Base-by-base conservation (phyloP, 805 yeast genomes). In the Lipomyces sp. region DNA sequence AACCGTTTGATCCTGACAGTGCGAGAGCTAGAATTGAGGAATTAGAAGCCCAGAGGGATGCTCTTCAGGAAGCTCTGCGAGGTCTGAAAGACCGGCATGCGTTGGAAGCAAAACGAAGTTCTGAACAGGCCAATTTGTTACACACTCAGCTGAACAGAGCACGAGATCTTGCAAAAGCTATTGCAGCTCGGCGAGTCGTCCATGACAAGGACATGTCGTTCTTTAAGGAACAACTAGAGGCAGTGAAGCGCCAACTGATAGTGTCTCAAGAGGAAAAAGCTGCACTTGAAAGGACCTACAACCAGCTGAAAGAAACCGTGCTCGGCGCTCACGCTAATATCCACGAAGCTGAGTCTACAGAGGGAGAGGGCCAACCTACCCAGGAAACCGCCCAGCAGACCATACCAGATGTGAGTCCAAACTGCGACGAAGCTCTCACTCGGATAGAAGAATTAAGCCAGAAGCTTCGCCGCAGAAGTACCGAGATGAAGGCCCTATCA, bases 1-100 rank as follows among this genome's bases (percentile, higher is more conserved):
- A 37, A 11, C 29, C 45, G 56, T 24, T 42, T n/a, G 65, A 64
- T 30, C 62, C 60, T 7, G 64, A 63, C 11, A 63, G 50, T 6
- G 15, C 61, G 59, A 32, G n/a, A 15, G 48, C 4, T 30, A 63
- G 62, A 42, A 55, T 69, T 13, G 32, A 50, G 11, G 67, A 63
- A n/a, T 60, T 69, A 13, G 78, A 75, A 54, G 35, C 69, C 10
- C 82, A 80, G 69, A 74, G 82, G 34, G 75, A 75, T 50, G 82
- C 79, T 11, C 72, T 80, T 33, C 76, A 80, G 60, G 79, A 78
- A 56, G 80, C 82, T 2, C 68, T 80, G 34, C 75, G 81, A n/a
- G 73, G 81, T 2, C 68, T 80, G 62, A 72, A 79, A 13, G 81
- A 78, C 62, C 75, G 81, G 42, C 77, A 79, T 60, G 79, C 76